Percentiles rank a stretch among this genome's conserved stretches.
These are phyloP conservation scores for Hydnomerulius pinastri DNA, from an alignment of 768 basidiomycete genomes.

Conservation along the genomic window DNA sequence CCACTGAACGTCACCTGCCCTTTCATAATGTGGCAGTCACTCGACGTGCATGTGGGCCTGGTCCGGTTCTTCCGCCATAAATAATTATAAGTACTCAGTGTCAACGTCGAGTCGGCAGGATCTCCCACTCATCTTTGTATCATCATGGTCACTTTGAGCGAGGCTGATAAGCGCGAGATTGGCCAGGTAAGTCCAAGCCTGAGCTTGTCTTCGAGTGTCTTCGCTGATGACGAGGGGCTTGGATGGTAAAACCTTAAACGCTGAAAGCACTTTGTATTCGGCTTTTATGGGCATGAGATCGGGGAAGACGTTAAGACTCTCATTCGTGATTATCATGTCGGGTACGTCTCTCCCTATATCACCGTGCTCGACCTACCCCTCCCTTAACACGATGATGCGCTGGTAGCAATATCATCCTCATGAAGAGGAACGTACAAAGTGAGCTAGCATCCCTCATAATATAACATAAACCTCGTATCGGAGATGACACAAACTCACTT, in stretches of 20 bases:
- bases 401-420: slow-evolving; percentile 58
- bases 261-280: slow-evolving; percentile 69
- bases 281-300: slow-evolving; percentile 61
- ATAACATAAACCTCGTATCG: too few relatives aligned
- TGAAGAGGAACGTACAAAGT: slow-evolving; percentile 69
- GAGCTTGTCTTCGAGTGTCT: too few relatives aligned
- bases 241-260: slow-evolving; percentile 24
- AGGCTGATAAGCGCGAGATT: slow-evolving; percentile 44
- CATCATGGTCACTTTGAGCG: slow-evolving; percentile 31
- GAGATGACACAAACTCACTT: background rate
- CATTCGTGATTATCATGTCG: slow-evolving; percentile 63
- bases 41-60: too few relatives aligned
- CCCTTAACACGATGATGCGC: background rate
- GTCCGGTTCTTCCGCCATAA: too few relatives aligned
- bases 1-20: too few relatives aligned
- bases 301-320: slow-evolving; percentile 54
- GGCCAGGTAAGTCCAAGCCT: slow-evolving; percentile 41
- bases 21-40: too few relatives aligned
- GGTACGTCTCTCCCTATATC: slow-evolving; percentile 30
- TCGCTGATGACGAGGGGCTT: background rate
- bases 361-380: background rate
- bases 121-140: background rate
- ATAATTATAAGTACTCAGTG: too few relatives aligned
- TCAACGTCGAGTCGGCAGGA: background rate
- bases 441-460: too few relatives aligned